These are phyloP conservation scores for Leccinum uliginosum DNA, from an alignment of 768 basidiomycete species.

Conservation along the genomic window DNA sequence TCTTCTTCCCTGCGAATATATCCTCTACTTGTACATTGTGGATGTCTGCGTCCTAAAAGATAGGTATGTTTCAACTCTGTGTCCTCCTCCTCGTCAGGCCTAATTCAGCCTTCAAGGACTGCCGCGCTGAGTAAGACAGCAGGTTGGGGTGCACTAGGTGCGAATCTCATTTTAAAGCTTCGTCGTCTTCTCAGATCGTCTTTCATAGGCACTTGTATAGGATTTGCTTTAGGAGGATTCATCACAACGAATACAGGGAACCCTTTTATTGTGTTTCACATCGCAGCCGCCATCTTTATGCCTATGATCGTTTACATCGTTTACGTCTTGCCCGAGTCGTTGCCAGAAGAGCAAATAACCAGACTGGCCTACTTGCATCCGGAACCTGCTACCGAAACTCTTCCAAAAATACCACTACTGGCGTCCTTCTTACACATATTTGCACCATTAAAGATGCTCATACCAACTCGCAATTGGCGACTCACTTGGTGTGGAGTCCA, in stretches of 20 bases:
- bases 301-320: constrained; percentile 19
- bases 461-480: constrained; percentile 27
- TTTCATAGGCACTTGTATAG: constrained; percentile 21
- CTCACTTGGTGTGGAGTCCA: constrained; percentile 28
- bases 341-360: constrained; percentile 21
- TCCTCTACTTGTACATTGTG: constrained; percentile 27
- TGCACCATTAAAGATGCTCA: constrained; percentile 21
- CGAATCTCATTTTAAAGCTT: not conserved
- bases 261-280: constrained; percentile 19
- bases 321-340: constrained; percentile 28
- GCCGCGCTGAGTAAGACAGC: constrained; percentile 20
- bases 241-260: constrained; percentile 26
- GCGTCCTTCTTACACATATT: constrained; percentile 10
- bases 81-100: not conserved
- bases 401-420: not conserved
- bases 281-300: constrained; percentile 12
- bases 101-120: constrained; percentile 21
- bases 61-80: constrained; percentile 10
- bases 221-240: constrained; percentile 27
- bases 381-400: not conserved
- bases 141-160: constrained; percentile 30
- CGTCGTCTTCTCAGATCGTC: not conserved
- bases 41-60: constrained; percentile 24
- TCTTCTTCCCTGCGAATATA: constrained; percentile 11
- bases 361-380: constrained; percentile 7